Evolutionary conservation across 225 moss, liverwort and hornwort species (phyloP), one percentile per base, ranked within the genome.

Genomic region (Thuidium tamariscinum): DNA sequence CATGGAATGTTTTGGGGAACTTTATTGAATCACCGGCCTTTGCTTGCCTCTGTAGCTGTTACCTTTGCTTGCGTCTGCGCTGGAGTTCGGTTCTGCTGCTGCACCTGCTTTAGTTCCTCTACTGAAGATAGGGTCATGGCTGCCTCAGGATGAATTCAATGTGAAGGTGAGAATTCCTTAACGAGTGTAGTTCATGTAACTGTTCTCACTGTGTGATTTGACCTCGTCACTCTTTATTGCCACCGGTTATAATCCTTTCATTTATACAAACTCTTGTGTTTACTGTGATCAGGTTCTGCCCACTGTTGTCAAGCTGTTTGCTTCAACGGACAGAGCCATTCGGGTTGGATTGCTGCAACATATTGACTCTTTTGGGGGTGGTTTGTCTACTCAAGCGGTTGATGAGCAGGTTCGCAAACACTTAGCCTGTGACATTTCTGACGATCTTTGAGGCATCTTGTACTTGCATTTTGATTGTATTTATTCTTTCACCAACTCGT

Each of bases 71-170:
- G 95, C 98, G 64, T 94, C 98, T 71, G 95, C 98, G 22, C 87
- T 98, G 51, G 98, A 98, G 90, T 98, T 98, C 79, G 98, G 98
- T 57, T 96, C 98, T 88, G 98, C 98, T 72, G 96, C 95, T 41
- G 96, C 98, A 41, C 98, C 95, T 81, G 98, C 98, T 66, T 92
- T 98, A 73, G 91, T 81, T 88, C 96, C 98, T 27, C 77, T 98
- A 69, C 86, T 98, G 71, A 98, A 98, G 92, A 95, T 98, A 88
- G 98, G 96, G 54, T 86, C 95, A 70, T 98, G 98, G 98, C 91
- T 98, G 39, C 86, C 96, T 78, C 94, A 90, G 78, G 98, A 95
- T 74, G 96, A 98, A 85, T 98, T 98, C 64, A 96, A 95, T 84
- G 55, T 87, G 69, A 97, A 95, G 95, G 97, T 94, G 83, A 68